These are phyloP conservation scores for Waltergamsia citrina DNA, from an alignment of 2,329 filamentous ascomycete genomes.

Conservation along the genomic window DNA sequence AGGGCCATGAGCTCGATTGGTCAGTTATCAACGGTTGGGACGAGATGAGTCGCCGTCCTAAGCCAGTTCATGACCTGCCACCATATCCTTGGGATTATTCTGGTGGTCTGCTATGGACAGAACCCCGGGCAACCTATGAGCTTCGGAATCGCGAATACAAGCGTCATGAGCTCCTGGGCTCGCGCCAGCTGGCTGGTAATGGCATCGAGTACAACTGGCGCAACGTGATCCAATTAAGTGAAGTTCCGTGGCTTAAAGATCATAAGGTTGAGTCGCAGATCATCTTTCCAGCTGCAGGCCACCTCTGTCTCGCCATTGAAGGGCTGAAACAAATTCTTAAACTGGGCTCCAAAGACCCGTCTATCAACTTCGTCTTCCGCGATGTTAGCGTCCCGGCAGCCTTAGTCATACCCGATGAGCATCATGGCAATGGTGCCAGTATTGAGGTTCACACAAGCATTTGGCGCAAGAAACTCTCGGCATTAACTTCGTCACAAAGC, in stretches of 20 bases:
- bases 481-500: not conserved
- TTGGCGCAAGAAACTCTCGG: not conserved
- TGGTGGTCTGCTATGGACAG: not conserved
- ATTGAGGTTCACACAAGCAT: not conserved
- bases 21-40: slow-evolving; percentile 25
- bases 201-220: slow-evolving; percentile 4
- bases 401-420: not conserved
- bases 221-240: slow-evolving; percentile 2
- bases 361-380: not conserved
- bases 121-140: slow-evolving; percentile 6
- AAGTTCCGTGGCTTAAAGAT: slow-evolving; percentile 27
- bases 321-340: slow-evolving; percentile 5
- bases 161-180: slow-evolving; percentile 34
- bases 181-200: slow-evolving; percentile 19
- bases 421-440: too few species aligned
- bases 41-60: slow-evolving; percentile 12
- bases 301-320: slow-evolving; percentile 17
- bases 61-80: slow-evolving; percentile 31
- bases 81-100: slow-evolving; percentile 19
- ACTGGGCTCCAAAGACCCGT: slow-evolving; percentile 2
- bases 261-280: slow-evolving; percentile 23
- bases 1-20: slow-evolving; percentile 29
- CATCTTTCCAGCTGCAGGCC: slow-evolving; percentile 26
- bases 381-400: not conserved
- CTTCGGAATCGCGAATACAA: slow-evolving; percentile 30